phyloP scores from a whole-genome alignment of 1,284 basidiomycete genomes.

The Phellinidium pouzarii region DNA sequence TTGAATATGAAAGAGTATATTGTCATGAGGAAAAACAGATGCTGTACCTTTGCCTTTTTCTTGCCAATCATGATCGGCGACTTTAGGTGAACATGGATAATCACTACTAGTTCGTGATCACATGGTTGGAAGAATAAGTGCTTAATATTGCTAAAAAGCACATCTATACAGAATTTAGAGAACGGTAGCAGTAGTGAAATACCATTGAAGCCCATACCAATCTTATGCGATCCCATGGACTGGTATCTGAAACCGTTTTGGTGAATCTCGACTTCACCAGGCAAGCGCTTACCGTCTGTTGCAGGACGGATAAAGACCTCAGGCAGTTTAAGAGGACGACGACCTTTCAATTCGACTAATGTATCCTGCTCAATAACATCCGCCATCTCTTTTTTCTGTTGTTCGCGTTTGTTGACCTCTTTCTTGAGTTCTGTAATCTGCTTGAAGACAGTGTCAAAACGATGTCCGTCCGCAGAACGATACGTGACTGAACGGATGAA shows the following conservation, averaged over 20 bases:
- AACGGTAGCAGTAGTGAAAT: slow-evolving; percentile 3
- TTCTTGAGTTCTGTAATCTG: slow-evolving; percentile 96
- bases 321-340: slow-evolving; percentile 76
- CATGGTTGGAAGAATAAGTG: slow-evolving; percentile 99
- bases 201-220: slow-evolving; percentile 51
- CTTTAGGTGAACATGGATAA: slow-evolving; percentile 91
- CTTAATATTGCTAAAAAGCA: slow-evolving; percentile 96
- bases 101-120: slow-evolving; percentile 92
- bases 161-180: slow-evolving; percentile 45
- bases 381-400: slow-evolving; percentile 96
- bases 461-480: slow-evolving; percentile 83
- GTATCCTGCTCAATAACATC: slow-evolving; percentile 96
- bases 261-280: slow-evolving; percentile 96
- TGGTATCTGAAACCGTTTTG: slow-evolving; percentile 95
- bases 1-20: slow-evolving; percentile 10
- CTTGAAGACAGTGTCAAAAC: slow-evolving; percentile 85
- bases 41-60: slow-evolving; percentile 92
- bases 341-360: slow-evolving; percentile 80
- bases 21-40: slow-evolving; percentile 21
- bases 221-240: slow-evolving; percentile 83
- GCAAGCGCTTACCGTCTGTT: slow-evolving; percentile 85
- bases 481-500: slow-evolving; percentile 96
- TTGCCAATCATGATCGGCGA: slow-evolving; percentile 98
- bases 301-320: slow-evolving; percentile 95
- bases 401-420: slow-evolving; percentile 93